A percentile compares a stretch with the other conserved stretches of the same genome.
Conservation (phyloP, 257 asterid species). For the Solanum habrochaites region DNA sequence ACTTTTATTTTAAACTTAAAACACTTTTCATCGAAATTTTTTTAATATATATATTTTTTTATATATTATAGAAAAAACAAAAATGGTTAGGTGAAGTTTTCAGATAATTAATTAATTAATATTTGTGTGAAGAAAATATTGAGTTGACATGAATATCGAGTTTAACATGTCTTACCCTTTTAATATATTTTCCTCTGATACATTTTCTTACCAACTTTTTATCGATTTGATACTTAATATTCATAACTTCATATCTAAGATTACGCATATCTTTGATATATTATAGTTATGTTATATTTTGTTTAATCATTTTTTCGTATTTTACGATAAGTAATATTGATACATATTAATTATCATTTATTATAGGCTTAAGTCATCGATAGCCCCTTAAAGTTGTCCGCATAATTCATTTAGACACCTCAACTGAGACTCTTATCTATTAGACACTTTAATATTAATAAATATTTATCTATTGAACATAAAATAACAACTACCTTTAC, state of each 20-base stretch:
- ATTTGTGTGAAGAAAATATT: background rate
- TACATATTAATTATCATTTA: background rate
- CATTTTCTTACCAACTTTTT: background rate
- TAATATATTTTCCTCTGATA: background rate
- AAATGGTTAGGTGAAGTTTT: no score
- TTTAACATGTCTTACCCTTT: background rate
- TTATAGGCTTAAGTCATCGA: no score
- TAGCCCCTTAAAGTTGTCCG: no score
- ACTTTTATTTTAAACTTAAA: no score
- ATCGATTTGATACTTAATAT: background rate
- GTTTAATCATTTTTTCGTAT: rapidly evolving
- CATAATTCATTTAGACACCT: no score
- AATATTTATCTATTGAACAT: no score
- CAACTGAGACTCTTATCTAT: no score
- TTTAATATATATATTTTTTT: no score
- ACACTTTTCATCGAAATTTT: no score
- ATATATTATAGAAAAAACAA: no score
- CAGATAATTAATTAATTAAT: background rate
- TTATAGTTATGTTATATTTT: background rate
- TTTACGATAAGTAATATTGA: background rate
- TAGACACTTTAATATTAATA: no score
- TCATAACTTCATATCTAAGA: background rate
- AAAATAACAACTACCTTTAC: no score
- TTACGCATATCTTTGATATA: background rate
- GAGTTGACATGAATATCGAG: background rate